These are phyloP conservation scores for Podaxis sp. DNA, from an alignment of 768 basidiomycete species.

Conservation along the genomic window DNA sequence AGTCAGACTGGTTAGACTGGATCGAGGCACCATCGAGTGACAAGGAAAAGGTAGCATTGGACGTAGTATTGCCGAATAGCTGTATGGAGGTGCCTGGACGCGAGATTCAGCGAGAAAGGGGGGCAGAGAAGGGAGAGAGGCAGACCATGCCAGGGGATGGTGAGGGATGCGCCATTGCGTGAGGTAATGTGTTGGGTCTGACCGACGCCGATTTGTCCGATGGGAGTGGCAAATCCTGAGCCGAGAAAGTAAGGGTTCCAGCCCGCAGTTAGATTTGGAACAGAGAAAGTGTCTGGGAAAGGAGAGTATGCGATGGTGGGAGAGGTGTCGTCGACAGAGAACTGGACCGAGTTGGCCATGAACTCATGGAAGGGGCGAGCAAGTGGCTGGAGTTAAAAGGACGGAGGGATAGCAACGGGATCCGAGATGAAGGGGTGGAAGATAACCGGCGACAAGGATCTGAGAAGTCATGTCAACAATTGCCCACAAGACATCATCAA, in stretches of 20 bases:
- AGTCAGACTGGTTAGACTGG: conserved; percentile 22
- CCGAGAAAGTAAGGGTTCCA: conserved; percentile 66
- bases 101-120: background rate
- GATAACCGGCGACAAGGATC: background rate
- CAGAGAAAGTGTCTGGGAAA: conserved; percentile 50
- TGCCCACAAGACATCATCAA: background rate
- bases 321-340: conserved; percentile 66
- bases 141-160: conserved; percentile 63
- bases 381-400: background rate
- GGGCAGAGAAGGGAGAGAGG: conserved; percentile 6
- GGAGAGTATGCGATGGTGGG: conserved; percentile 63
- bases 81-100: conserved; percentile 61
- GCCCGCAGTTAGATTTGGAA: conserved; percentile 48
- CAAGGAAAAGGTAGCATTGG: conserved; percentile 42
- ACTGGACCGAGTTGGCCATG: conserved; percentile 30
- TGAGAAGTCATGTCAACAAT: background rate
- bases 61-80: conserved; percentile 49
- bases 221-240: conserved; percentile 44
- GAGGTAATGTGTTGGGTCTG: conserved; percentile 64
- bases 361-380: conserved; percentile 14
- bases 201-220: conserved; percentile 49
- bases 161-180: conserved; percentile 51
- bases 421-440: background rate
- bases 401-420: background rate
- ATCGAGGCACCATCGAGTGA: conserved; percentile 47